Conservation (phyloP, 768 basidiomycete genomes). For the Boletus subcaerulescens region DNA sequence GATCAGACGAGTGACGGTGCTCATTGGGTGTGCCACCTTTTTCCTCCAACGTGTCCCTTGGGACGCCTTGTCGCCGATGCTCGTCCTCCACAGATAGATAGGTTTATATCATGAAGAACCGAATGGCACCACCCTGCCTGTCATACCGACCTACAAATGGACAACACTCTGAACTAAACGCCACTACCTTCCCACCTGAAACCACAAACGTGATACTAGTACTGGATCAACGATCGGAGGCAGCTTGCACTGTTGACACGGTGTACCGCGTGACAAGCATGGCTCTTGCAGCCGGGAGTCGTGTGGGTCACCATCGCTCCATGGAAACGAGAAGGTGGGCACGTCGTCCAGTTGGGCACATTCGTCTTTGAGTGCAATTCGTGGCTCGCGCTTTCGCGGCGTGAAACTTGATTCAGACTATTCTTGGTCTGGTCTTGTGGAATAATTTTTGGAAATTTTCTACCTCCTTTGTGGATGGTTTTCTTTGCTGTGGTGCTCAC, state of each 20-base stretch:
- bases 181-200: too few species aligned
- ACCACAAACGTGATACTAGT: too few species aligned
- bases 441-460: conserved; percentile 11
- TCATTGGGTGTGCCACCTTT: conserved; percentile 1
- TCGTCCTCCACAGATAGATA: neutral
- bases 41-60: conserved; percentile 8
- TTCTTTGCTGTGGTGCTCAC: neutral
- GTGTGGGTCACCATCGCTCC: neutral
- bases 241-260: neutral
- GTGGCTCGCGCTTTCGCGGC: conserved; percentile 16
- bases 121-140: too few species aligned
- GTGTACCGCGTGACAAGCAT: neutral
- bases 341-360: neutral
- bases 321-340: conserved; percentile 19
- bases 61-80: conserved; percentile 8
- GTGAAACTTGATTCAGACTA: conserved; percentile 28
- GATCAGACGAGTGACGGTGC: conserved; percentile 39
- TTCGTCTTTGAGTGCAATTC: conserved; percentile 25
- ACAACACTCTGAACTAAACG: too few species aligned
- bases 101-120: too few species aligned
- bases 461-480: conserved; percentile 18
- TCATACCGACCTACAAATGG: too few species aligned
- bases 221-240: neutral
- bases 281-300: neutral
- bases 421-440: conserved; percentile 21